Percentiles rank a stretch among this genome's conserved stretches.
phyloP scores from a whole-genome alignment of 306 rosid species.

The Prunus davidiana region DNA sequence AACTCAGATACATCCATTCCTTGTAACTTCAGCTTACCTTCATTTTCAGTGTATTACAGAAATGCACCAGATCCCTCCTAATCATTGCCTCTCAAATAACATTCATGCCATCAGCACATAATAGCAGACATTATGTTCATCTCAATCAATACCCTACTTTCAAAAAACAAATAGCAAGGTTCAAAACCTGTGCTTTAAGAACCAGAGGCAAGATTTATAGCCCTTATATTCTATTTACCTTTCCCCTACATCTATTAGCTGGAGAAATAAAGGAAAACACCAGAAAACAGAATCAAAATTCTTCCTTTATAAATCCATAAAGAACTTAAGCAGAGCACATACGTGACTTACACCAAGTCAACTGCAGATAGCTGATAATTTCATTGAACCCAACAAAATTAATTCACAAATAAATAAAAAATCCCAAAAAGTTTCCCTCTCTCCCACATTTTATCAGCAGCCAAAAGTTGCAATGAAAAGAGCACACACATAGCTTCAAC shows the following conservation, averaged over 20 bases:
- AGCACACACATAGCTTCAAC: background rate
- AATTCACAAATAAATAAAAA: background rate
- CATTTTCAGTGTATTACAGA: background rate
- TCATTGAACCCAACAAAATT: background rate
- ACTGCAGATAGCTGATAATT: background rate
- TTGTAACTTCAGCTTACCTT: background rate
- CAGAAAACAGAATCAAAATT: background rate
- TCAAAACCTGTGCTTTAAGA: background rate
- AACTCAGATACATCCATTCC: background rate
- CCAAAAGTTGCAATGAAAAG: background rate
- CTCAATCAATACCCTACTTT: background rate
- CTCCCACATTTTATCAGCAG: slow-evolving; percentile 13
- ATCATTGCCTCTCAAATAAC: background rate
- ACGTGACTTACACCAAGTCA: background rate
- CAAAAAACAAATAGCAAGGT: background rate
- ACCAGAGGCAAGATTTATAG: background rate
- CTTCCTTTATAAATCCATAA: background rate
- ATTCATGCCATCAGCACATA: background rate
- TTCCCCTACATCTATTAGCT: background rate
- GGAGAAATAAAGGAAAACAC: background rate
- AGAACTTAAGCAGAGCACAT: background rate
- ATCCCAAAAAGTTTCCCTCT: background rate
- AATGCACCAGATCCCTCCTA: background rate
- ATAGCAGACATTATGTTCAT: background rate
- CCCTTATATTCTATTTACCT: background rate